Conservation (phyloP, 2,329 filamentous ascomycete species). For the Aspergillus sp. region DNA sequence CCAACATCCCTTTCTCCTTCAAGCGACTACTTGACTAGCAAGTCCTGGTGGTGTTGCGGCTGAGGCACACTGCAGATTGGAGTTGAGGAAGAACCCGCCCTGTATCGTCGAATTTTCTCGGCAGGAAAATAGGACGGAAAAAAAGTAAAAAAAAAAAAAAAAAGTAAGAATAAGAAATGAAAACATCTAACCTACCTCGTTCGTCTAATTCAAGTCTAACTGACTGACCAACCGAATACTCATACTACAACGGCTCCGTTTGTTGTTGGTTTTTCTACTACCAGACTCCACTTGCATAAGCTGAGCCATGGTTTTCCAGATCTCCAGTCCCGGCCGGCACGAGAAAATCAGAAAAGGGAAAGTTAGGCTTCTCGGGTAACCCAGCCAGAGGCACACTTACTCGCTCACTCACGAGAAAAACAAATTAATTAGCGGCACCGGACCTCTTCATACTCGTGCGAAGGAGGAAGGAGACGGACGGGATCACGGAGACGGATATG, state of each 20-base stretch:
- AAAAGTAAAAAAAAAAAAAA: too few relatives aligned
- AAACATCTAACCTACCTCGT: neutral
- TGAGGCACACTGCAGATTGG: constrained; percentile 22
- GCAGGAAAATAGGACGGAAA: too few relatives aligned
- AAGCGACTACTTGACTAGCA: neutral
- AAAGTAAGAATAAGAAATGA: neutral
- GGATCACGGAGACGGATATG: neutral
- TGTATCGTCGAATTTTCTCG: constrained; percentile 15
- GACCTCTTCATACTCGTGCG: neutral
- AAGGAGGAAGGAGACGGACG: neutral
- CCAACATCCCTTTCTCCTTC: constrained; percentile 11
- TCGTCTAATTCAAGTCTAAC: neutral
- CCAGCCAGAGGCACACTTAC: too few relatives aligned
- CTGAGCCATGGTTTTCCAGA: constrained; percentile 6
- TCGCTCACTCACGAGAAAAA: neutral
- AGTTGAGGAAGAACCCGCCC: constrained; percentile 11
- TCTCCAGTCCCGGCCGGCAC: constrained; percentile 13
- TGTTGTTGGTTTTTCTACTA: constrained; percentile 12
- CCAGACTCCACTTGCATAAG: constrained; percentile 3
- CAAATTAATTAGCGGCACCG: neutral
- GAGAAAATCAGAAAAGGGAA: constrained; percentile 2
- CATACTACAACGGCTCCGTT: constrained; percentile 24
- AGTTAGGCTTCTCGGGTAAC: constrained; percentile 2
- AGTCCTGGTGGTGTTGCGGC: constrained; percentile 14
- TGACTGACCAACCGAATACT: neutral